These are phyloP conservation scores for Xylaria telfairii DNA, from an alignment of 495 filamentous ascomycete genomes.

Conservation along the genomic window DNA sequence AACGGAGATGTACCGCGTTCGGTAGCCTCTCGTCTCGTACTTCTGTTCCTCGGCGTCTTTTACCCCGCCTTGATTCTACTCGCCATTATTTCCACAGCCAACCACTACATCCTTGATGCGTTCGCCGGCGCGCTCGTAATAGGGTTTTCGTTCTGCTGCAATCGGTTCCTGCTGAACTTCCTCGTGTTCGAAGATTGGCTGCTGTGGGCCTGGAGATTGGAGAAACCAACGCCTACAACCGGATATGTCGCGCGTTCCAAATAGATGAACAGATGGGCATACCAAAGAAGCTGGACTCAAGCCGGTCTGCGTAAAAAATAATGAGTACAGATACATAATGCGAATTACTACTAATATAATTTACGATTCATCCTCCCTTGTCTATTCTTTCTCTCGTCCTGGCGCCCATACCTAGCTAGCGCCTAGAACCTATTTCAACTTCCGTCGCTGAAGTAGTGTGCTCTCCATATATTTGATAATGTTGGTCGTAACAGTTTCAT, in stretches of 20 bases:
- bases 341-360: conserved; percentile 24
- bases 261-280: conserved; percentile 1
- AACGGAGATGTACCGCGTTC: conserved; percentile 41
- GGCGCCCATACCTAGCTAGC: neutral
- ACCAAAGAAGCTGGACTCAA: neutral
- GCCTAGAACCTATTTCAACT: neutral
- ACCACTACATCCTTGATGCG: conserved; percentile 76
- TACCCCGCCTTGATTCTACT: conserved; percentile 71
- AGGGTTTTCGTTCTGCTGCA: conserved; percentile 62
- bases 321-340: conserved; percentile 26
- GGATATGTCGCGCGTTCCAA: conserved; percentile 29
- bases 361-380: neutral
- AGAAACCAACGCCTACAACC: conserved; percentile 58
- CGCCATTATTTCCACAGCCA: conserved; percentile 75
- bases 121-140: conserved; percentile 68
- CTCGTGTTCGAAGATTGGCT: conserved; percentile 70
- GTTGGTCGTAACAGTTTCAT: neutral
- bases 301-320: conserved; percentile 35
- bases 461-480: neutral
- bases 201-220: conserved; percentile 64
- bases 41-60: conserved; percentile 60
- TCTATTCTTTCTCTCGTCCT: neutral
- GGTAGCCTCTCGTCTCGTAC: conserved; percentile 28
- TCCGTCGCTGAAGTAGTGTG: neutral
- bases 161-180: conserved; percentile 64